Conservation (phyloP, 192 early-diverging fungal genomes). For the Entomortierella parvispora region DNA sequence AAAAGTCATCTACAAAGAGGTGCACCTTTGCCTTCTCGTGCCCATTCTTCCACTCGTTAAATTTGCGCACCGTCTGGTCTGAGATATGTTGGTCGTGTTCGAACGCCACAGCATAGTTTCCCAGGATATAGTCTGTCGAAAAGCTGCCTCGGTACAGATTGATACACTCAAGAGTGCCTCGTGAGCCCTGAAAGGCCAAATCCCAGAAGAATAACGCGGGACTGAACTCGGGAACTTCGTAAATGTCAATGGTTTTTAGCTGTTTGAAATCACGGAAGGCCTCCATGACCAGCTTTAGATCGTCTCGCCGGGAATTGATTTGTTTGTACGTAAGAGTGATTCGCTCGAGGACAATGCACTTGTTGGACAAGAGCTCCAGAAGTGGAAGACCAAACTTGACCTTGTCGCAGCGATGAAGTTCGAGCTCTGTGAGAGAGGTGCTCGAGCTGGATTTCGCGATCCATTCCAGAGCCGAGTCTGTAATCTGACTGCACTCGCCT, state of each 20-base stretch:
- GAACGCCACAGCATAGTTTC: conserved; percentile 32
- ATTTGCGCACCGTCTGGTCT: conserved; percentile 31
- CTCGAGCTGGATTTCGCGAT: conserved; percentile 52
- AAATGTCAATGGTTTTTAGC: conserved; percentile 25
- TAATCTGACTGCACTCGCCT: conserved; percentile 56
- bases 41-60: conserved; percentile 42
- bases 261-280: conserved; percentile 36
- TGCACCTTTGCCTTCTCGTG: conserved; percentile 25
- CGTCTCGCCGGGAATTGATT: conserved; percentile 44
- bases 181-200: conserved; percentile 36
- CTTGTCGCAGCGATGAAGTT: conserved; percentile 48
- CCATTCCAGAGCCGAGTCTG: conserved; percentile 51
- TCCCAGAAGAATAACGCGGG: conserved; percentile 52
- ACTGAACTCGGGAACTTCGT: conserved; percentile 43
- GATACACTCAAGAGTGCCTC: conserved; percentile 13
- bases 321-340: conserved; percentile 43
- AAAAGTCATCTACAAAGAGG: conserved; percentile 34
- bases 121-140: conserved; percentile 36
- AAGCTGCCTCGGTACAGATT: conserved; percentile 42
- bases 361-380: conserved; percentile 15
- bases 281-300: conserved; percentile 51
- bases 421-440: conserved; percentile 24
- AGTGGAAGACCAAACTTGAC: conserved; percentile 29
- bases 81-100: conserved; percentile 44
- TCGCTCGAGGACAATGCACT: conserved; percentile 32